Percentiles rank a stretch among this genome's conserved stretches.
These are phyloP conservation scores for Stephania cephalantha DNA, from an alignment of 164 flowering plant genomes.

Conservation along the genomic window DNA sequence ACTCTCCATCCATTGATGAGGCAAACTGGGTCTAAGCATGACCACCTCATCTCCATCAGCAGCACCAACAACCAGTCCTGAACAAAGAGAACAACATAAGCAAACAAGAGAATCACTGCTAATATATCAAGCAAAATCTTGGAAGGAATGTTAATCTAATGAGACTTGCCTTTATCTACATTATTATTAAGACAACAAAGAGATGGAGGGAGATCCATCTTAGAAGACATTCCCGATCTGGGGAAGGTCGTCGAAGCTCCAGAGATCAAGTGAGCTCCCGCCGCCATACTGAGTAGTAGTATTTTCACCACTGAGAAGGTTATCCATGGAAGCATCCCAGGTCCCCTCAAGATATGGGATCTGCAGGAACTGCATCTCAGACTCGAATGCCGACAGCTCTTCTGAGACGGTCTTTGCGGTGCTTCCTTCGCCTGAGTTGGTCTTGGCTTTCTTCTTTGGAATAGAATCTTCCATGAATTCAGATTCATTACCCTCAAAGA, in stretches of 20 bases:
- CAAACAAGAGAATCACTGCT: not conserved
- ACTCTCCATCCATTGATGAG: slow-evolving; percentile 16
- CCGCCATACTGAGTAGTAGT: slow-evolving; percentile 41
- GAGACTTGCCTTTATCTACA: slow-evolving; percentile 58
- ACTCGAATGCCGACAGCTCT: slow-evolving; percentile 65
- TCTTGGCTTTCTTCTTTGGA: slow-evolving; percentile 57
- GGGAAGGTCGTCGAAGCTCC: slow-evolving; percentile 78
- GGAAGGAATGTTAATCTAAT: not conserved
- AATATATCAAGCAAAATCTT: not conserved
- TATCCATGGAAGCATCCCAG: slow-evolving; percentile 64
- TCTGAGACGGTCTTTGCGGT: slow-evolving; percentile 40
- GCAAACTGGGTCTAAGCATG: slow-evolving; percentile 10
- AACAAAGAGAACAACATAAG: slow-evolving; percentile 7
- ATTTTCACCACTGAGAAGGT: slow-evolving; percentile 44
- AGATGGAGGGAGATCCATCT: slow-evolving; percentile 18
- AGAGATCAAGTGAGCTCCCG: slow-evolving; percentile 52
- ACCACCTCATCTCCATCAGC: slow-evolving; percentile 11
- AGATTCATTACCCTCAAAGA: slow-evolving; percentile 39
- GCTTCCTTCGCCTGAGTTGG: slow-evolving; percentile 29
- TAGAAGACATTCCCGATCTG: slow-evolving; percentile 44
- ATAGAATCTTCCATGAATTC: slow-evolving; percentile 40
- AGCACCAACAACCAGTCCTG: slow-evolving; percentile 26
- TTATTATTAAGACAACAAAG: slow-evolving; percentile 22
- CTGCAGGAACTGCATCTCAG: slow-evolving; percentile 63
- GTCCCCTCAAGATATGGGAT: slow-evolving; percentile 57